Evolutionary conservation across 2,329 filamentous ascomycete genomes (phyloP).

Genomic region (Beauveria medogensis): DNA sequence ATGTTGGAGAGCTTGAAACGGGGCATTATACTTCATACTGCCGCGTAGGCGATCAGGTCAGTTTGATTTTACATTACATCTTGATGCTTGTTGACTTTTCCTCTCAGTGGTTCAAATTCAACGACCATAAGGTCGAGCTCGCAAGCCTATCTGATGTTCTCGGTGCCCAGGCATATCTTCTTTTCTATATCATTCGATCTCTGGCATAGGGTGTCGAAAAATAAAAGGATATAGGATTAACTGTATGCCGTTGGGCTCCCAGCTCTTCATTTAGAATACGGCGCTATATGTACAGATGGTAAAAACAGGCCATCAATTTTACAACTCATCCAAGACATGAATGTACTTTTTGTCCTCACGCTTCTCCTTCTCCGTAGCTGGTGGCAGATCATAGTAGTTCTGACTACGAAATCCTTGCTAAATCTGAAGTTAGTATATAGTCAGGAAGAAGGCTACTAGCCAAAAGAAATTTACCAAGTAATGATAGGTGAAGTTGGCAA

Average conservation of each 20-base stretch:
- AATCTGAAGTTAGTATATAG: constrained; percentile 23
- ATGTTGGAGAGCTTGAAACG: constrained; percentile 86
- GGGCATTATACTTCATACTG: constrained; percentile 92
- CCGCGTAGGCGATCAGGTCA: constrained; percentile 61
- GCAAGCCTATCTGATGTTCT: constrained; percentile 81
- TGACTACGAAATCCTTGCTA: constrained; percentile 87
- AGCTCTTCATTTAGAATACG: background rate
- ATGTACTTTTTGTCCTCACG: constrained; percentile 93
- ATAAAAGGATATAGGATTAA: background rate
- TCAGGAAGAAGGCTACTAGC: background rate
- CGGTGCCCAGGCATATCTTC: constrained; percentile 75
- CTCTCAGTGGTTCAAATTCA: constrained; percentile 82
- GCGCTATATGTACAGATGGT: constrained; percentile 5
- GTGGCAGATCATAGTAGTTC: constrained; percentile 85
- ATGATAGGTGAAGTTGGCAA: constrained; percentile 81
- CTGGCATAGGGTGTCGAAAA: constrained; percentile 31
- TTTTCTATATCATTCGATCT: constrained; percentile 74
- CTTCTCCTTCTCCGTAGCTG: constrained; percentile 90
- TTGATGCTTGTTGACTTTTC: constrained; percentile 13
- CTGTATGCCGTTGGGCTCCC: background rate
- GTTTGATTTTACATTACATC: background rate
- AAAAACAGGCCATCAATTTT: constrained; percentile 24
- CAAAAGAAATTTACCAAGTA: constrained; percentile 63
- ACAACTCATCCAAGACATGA: constrained; percentile 86
- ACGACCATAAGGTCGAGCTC: constrained; percentile 85